A percentile compares a stretch with the other conserved stretches of the same genome.
Conservation (phyloP, 2,329 filamentous ascomycete species). For the Fusarium nelsonii region DNA sequence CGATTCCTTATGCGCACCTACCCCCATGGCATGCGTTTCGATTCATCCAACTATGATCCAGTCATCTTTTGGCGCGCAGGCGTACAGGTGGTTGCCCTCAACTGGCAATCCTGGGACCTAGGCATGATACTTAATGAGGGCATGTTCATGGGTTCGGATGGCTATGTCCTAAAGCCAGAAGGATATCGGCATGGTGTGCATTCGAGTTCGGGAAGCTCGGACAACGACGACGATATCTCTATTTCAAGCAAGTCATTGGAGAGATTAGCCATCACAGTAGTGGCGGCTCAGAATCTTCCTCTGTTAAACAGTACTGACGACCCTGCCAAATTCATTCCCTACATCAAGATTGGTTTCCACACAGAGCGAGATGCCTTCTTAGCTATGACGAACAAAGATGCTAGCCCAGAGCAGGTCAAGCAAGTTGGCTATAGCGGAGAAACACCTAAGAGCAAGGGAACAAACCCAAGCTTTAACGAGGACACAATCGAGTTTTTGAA, state of each 20-base stretch:
- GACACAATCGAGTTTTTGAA: constrained; percentile 19
- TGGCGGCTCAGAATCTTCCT: constrained; percentile 18
- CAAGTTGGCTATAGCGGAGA: constrained; percentile 13
- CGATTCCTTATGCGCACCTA: constrained; percentile 91
- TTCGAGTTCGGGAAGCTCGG: too few relatives aligned
- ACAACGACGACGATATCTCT: neutral
- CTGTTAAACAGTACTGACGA: neutral
- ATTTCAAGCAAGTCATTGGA: constrained; percentile 6
- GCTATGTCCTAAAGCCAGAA: constrained; percentile 86
- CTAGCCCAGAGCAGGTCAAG: neutral
- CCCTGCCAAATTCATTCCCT: constrained; percentile 18
- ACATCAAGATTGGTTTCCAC: constrained; percentile 12
- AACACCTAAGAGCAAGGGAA: constrained; percentile 6
- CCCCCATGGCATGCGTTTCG: constrained; percentile 79
- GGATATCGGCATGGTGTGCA: constrained; percentile 62
- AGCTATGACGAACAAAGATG: neutral
- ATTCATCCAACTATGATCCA: constrained; percentile 93
- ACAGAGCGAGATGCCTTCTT: constrained; percentile 10
- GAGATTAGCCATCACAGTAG: neutral
- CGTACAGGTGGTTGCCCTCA: constrained; percentile 95
- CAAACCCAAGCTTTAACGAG: constrained; percentile 7
- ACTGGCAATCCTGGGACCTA: constrained; percentile 94
- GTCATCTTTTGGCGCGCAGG: constrained; percentile 91
- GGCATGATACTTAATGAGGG: constrained; percentile 96
- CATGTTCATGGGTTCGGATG: constrained; percentile 89